A percentile compares a stretch with the other conserved stretches of the same genome.
Conservation (phyloP, 2,329 filamentous ascomycete species). For the Aspergillus melleus region DNA sequence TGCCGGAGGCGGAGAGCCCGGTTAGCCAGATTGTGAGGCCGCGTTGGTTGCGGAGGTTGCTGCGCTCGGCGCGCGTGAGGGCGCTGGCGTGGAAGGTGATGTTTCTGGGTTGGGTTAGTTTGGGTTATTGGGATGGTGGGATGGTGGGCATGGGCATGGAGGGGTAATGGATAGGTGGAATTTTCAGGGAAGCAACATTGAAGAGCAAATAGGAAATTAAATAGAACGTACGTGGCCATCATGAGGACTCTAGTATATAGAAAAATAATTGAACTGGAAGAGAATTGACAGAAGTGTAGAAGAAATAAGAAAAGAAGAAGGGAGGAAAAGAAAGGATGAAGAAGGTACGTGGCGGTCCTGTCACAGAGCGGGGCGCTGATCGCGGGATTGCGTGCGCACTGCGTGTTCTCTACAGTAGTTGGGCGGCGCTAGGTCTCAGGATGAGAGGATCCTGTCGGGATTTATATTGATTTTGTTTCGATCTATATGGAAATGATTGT, state of each 20-base stretch:
- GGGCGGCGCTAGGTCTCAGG: background rate
- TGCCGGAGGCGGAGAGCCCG: conserved; percentile 91
- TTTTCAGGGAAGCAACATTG: background rate
- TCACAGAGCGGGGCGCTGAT: conserved; percentile 3
- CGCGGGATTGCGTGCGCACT: conserved; percentile 1
- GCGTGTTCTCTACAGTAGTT: background rate
- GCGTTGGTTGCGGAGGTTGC: conserved; percentile 67
- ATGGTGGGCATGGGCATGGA: background rate
- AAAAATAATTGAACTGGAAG: background rate
- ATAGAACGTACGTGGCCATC: conserved; percentile 39
- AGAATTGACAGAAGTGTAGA: background rate
- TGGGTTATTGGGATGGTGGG: background rate
- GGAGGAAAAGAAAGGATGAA: conserved; percentile 2
- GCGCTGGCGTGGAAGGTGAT: conserved; percentile 49
- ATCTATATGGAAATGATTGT: too few relatives aligned
- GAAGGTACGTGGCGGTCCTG: background rate
- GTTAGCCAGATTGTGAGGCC: conserved; percentile 98
- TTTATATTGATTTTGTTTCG: too few relatives aligned
- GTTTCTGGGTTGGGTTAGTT: conserved; percentile 35
- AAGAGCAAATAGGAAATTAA: background rate
- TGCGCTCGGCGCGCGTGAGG: conserved; percentile 44
- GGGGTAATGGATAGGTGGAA: background rate
- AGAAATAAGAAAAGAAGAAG: background rate
- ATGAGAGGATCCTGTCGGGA: too few relatives aligned
- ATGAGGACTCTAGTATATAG: conserved; percentile 5